Percentiles rank a stretch among this genome's conserved stretches.
These are phyloP conservation scores for Melaleuca quinquenervia DNA, from an alignment of 345 rosid genomes.

Conservation along the genomic window DNA sequence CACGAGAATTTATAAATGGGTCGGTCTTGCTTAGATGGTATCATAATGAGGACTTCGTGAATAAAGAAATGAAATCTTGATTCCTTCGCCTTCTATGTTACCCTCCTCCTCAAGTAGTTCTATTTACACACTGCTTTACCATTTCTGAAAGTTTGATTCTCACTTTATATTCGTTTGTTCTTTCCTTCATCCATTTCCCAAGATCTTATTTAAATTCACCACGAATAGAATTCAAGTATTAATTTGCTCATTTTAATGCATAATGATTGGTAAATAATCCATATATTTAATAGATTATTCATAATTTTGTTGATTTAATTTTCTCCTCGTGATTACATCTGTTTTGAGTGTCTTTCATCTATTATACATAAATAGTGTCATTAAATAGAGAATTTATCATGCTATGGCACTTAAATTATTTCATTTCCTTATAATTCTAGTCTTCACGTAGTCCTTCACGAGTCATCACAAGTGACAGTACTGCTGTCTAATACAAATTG, in stretches of 20 bases:
- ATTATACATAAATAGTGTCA: neutral
- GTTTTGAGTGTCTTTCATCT: neutral
- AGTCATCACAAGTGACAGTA: neutral
- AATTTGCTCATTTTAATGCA: neutral
- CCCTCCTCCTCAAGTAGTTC: neutral
- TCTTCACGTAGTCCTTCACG: neutral
- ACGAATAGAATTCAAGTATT: neutral
- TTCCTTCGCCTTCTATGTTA: neutral
- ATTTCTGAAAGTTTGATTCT: neutral
- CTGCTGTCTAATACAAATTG: neutral
- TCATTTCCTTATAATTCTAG: neutral
- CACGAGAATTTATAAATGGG: neutral
- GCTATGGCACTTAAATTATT: neutral
- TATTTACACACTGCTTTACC: neutral
- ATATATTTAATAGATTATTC: neutral
- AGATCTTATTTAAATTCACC: neutral
- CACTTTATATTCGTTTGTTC: neutral
- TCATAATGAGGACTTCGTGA: neutral
- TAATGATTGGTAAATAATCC: neutral
- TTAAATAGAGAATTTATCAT: neutral
- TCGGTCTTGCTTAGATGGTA: neutral
- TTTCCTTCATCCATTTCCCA: neutral
- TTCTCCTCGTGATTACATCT: neutral
- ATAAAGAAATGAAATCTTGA: neutral
- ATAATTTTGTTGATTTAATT: neutral